Evolutionary conservation across 257 asterid species (phyloP), one percentile per base, ranked within the genome.

Genomic region (Hygrophila difformis): DNA sequence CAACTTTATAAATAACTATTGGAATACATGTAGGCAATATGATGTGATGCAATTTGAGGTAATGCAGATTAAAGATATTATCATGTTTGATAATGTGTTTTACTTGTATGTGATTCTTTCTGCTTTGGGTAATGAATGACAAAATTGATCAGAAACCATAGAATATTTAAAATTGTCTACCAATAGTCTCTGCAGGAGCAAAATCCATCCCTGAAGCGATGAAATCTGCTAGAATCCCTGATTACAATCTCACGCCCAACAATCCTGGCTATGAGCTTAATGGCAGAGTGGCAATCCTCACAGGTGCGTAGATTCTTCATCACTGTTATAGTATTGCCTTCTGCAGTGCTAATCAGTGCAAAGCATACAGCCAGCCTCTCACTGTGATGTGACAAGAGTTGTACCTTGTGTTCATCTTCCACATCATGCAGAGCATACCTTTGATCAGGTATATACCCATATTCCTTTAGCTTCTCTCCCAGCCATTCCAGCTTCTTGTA

Each of bases 181-280:
- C 81, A 68, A 57, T 74, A 71, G 53, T 77, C 78, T 19, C 64
- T 47, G 45, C 92, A 80, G 2, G 80, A 79, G 69, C 86, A 73
- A 37, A 68, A 63, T 2, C 87, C 79, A 51, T 77, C 81, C 44
- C 71, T 60, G 23, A 74, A 71, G 61, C 72, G 87, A 72, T 74
- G 83, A 66, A 81, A 77, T 8, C 75, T 77, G 38, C 57, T 81
- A n/a, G 77, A 66, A 65, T 81, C 82, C 65, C 79, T 62, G 9
- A 70, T 24, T 8, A 67, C 35, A 51, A 75, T 72, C 44, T 77
- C 64, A 34, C 76, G 61, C 20, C 40, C 43, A 38, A 67, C 68
- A 4, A 81, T 39, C 64, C 49, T 65, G 6, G 76, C 69, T 26
- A 58, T 44, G 21, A 74, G 56, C 66, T 74, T 77, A 49, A 74